Evolutionary conservation across 441 rosid species (phyloP), one percentile per base, ranked within the genome.

Genomic region (Mallotus repandus): DNA sequence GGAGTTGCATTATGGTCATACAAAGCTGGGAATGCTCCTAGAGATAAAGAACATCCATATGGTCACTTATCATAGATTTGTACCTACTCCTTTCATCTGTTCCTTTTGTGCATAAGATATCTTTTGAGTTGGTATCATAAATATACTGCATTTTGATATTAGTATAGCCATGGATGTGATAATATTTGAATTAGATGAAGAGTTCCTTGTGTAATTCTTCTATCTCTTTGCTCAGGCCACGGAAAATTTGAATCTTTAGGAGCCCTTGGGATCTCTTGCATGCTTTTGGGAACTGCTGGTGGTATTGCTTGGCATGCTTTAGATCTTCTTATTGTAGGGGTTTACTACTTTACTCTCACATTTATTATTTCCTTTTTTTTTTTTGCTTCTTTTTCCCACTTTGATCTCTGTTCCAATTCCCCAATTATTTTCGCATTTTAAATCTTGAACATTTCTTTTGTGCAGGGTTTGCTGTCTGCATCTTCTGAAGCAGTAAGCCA

Each of bases 161-260:
- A 29, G 32, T 29, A 29, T 29, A 29, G 32, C 32, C 32, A 29
- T 29, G 32, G 32, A 29, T 29, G 32, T 29, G 32, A 29, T 29
- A 29, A 29, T 29, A 29, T 29, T 29, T 29, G 32, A 29, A 29
- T 29, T 29, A 29, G 32, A 29, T 29, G 1, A 3, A 29, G 2
- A 29, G 32, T 65, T 58, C 63, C 29, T 53, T 68, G 76, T 29
- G n/a, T 70, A 52, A 70, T 63, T 74, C 49, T 52, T 66, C 25
- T 71, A 41, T 1, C 32, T 43, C 9, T 79, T 65, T 73, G 58
- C 67, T 73, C 85, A 94, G 97, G 97, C 59, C 98, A 93, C 77
- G 96, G 99, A 38, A 93, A 93, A 74, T 95, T 95, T 56, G 99
- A 95, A 82, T 87, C 96, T 59, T 85, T 93, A 12, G 99, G 98